phyloP scores from a whole-genome alignment of 257 asterid species.

The Solanum dulcamara region DNA sequence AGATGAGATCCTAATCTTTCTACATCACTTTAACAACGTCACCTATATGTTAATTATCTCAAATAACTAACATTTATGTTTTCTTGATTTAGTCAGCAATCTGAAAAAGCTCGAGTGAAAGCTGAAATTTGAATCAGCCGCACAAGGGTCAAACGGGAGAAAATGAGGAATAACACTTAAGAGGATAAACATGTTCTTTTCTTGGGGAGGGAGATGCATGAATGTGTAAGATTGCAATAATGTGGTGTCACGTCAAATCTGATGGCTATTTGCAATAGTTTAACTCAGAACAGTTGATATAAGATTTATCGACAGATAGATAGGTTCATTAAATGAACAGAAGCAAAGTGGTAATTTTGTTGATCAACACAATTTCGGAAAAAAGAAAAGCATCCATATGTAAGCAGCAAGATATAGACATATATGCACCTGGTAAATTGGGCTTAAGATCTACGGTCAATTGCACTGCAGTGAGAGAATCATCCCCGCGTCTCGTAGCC shows the following conservation, averaged over 20 bases:
- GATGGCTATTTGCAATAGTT: neutral
- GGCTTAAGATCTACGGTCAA: constrained; percentile 74
- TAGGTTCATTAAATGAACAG: neutral
- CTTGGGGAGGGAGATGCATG: too few species aligned
- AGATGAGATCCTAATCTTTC: neutral
- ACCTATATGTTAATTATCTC: too few species aligned
- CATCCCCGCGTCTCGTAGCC: constrained; percentile 42
- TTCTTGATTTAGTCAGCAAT: too few species aligned
- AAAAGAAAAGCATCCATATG: neutral
- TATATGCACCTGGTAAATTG: constrained; percentile 49
- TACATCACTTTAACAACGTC: neutral
- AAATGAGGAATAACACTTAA: too few species aligned
- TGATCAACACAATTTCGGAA: neutral
- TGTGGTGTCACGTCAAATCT: too few species aligned
- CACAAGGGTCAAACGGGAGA: too few species aligned
- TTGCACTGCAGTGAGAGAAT: constrained; percentile 40
- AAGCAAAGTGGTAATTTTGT: neutral
- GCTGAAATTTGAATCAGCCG: too few species aligned
- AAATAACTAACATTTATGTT: too few species aligned
- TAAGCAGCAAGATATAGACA: neutral
- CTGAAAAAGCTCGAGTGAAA: too few species aligned
- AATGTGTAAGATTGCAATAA: too few species aligned
- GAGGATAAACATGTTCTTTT: too few species aligned
- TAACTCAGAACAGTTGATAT: neutral
- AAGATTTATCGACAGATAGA: neutral